Percentiles rank a stretch among this genome's conserved stretches.
Conservation (phyloP, 1,139 yeast genomes). For the Suhomyces anneliseae region DNA sequence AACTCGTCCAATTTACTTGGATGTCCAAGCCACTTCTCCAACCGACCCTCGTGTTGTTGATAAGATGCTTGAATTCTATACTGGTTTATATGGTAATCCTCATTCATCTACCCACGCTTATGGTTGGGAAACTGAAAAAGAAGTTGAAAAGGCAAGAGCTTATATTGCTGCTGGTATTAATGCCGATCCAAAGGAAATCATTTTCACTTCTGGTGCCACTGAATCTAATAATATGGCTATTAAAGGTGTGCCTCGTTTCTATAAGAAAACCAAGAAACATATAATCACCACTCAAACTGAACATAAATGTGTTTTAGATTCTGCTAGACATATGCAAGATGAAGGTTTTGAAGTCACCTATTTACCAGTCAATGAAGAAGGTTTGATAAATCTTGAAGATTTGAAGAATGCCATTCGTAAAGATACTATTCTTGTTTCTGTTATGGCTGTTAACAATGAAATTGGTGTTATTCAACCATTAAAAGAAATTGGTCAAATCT, state of each 20-base stretch:
- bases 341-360: slow-evolving; percentile 97
- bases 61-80: slow-evolving; percentile 86
- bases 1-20: slow-evolving; percentile 85
- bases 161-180: slow-evolving; percentile 79
- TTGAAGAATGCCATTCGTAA: slow-evolving; percentile 83
- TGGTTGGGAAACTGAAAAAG: slow-evolving; percentile 98
- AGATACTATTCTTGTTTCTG: slow-evolving; percentile 87
- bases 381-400: slow-evolving; percentile 74
- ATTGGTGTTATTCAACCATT: slow-evolving; percentile 97
- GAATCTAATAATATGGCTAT: slow-evolving; percentile 93
- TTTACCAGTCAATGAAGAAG: slow-evolving; percentile 79
- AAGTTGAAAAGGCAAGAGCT: slow-evolving; percentile 82
- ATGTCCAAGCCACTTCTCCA: slow-evolving; percentile 97
- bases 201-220: slow-evolving; percentile 97
- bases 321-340: slow-evolving; percentile 91
- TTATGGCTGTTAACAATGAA: slow-evolving; percentile 98
- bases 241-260: slow-evolving; percentile 94
- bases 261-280: slow-evolving; percentile 85
- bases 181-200: slow-evolving; percentile 96
- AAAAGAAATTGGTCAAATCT: slow-evolving; percentile 87
- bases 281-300: slow-evolving; percentile 96
- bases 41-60: slow-evolving; percentile 96
- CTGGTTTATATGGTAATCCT: slow-evolving; percentile 95
- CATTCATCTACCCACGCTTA: slow-evolving; percentile 97
- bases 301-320: slow-evolving; percentile 96